Percentiles rank a stretch among this genome's conserved stretches.
These are phyloP conservation scores for Cymodocea nodosa DNA, from an alignment of 116 monocot species.

Conservation along the genomic window DNA sequence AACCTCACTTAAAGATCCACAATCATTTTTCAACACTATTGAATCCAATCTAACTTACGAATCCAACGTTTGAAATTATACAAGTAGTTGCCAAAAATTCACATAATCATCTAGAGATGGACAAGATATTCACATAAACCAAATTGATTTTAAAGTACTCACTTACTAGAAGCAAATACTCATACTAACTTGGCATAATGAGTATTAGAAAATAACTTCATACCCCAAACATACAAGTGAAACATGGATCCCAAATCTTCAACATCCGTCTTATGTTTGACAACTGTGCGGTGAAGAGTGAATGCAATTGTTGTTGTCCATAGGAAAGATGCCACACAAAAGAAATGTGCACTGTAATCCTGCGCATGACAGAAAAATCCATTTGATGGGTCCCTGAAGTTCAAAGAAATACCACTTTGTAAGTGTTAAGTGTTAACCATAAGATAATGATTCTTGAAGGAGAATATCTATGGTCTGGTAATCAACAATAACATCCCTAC, in stretches of 20 bases:
- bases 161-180: not conserved
- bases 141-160: not conserved
- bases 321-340: slow-evolving; percentile 94
- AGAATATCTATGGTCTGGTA: no score
- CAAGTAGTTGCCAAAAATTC: no score
- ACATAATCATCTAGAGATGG: no score
- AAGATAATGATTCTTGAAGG: no score
- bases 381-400: slow-evolving; percentile 74
- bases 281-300: slow-evolving; percentile 97
- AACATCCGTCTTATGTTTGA: slow-evolving; percentile 91
- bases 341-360: slow-evolving; percentile 91
- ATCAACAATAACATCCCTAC: no score
- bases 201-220: slow-evolving; percentile 10
- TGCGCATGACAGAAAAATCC: slow-evolving; percentile 81
- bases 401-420: not conserved
- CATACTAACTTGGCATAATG: not conserved
- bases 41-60: no score
- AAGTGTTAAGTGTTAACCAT: not conserved
- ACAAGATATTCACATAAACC: no score
- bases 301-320: slow-evolving; percentile 99
- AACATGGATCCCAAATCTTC: slow-evolving; percentile 91
- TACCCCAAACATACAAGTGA: slow-evolving; percentile 99
- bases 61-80: no score
- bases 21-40: no score
- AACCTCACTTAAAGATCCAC: no score